phyloP scores from a whole-genome alignment of 306 rosid species.

The Prunus dulcis region DNA sequence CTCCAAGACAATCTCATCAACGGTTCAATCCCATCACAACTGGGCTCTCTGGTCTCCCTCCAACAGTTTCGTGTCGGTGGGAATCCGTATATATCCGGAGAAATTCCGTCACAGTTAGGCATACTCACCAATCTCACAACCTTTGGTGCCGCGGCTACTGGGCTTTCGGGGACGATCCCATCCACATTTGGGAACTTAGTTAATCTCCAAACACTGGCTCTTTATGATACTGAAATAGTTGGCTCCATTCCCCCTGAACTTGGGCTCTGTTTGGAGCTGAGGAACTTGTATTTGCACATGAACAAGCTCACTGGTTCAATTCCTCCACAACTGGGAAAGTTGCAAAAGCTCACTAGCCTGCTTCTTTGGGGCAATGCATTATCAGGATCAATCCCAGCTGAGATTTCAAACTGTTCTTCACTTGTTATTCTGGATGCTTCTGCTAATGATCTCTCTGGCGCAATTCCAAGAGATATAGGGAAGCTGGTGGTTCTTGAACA shows the following conservation, averaged over 20 bases:
- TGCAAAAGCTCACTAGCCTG: slow-evolving; percentile 80
- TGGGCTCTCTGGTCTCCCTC: slow-evolving; percentile 73
- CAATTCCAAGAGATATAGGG: slow-evolving; percentile 76
- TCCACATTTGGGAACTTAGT: slow-evolving; percentile 78
- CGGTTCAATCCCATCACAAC: slow-evolving; percentile 76
- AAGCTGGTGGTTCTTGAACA: slow-evolving; percentile 73
- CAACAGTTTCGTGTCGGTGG: slow-evolving; percentile 91
- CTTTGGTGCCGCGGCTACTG: slow-evolving; percentile 92
- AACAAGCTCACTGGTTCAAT: slow-evolving; percentile 77
- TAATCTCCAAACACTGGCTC: slow-evolving; percentile 77
- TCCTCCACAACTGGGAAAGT: slow-evolving; percentile 67
- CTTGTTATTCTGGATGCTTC: slow-evolving; percentile 79
- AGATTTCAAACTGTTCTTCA: slow-evolving; percentile 80
- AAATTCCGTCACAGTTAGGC: slow-evolving; percentile 70
- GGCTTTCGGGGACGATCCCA: slow-evolving; percentile 80
- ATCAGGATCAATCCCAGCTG: slow-evolving; percentile 73
- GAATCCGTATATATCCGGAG: slow-evolving; percentile 75
- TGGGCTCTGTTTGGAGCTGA: slow-evolving; percentile 77
- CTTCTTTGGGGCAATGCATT: slow-evolving; percentile 80
- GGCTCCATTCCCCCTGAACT: slow-evolving; percentile 78
- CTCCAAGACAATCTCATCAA: slow-evolving; percentile 79
- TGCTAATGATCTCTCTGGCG: slow-evolving; percentile 71
- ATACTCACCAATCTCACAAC: slow-evolving; percentile 77
- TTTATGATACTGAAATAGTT: slow-evolving; percentile 75
- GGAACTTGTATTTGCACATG: slow-evolving; percentile 75